Evolutionary conservation across 139 green algal species (phyloP), one percentile per base, ranked within the genome.

Genomic region (Chloropicon primus): DNA sequence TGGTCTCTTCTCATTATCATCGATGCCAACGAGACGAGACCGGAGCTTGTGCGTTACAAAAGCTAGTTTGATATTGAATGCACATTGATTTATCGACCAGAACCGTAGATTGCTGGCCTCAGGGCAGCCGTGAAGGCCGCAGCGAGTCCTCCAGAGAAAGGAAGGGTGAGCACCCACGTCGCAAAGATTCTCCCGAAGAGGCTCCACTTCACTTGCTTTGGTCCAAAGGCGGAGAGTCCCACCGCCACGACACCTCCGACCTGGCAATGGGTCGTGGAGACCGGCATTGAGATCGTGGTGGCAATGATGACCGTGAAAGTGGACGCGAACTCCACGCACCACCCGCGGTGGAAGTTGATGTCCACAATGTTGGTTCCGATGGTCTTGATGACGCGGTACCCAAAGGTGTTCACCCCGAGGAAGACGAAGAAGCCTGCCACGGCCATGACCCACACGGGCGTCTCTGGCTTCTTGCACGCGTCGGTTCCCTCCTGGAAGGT

Each of bases 231-330:
- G 53, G 72, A 74, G 21, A 25, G 25, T 1, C 81, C 82, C 2
- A 86, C 84, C 2, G 79, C 80, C 0, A 86, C 73, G 62, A 86
- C 78, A 10, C 80, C 82, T 0, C 84, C 84, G 62, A 88, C 84
- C 72, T 86, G 82, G 71, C 80, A 85, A 28, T 88, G 84, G 17
- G 84, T 88, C 10, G 80, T 85, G 24, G 53, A 80, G 2, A 88
- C 77, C 25, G 84, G 84, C 78, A 84, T 85, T 53, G 78, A 76
- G 17, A 83, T 28, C 21, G 80, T 82, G 1, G 79, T 85, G 22
- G 83, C 87, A 2, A 88, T 74, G 24, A 87, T 79, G 41, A 80
- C 25, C 71, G 27, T 76, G 29, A 84, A 28, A 21, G 72, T 71
- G 10, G 22, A 26, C 21, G 76, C 72, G 75, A 79, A 77, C 22